Evolutionary conservation across 1,284 basidiomycete species (phyloP).

Genomic region (Neotropicomus parvogracilis): DNA sequence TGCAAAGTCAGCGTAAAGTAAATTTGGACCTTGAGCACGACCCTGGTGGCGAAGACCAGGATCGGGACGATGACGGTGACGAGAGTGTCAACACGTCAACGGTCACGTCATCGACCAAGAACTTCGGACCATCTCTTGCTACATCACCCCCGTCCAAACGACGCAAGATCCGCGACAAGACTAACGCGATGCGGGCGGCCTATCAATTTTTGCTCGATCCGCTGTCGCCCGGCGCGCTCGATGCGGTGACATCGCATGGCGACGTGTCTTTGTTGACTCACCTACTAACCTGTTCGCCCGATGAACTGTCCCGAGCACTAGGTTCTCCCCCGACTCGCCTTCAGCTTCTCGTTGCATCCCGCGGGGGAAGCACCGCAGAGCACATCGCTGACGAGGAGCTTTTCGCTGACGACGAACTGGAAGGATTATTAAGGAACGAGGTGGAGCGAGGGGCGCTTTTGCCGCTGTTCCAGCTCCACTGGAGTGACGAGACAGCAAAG

Average conservation of each 20-base stretch:
- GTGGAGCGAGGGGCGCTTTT: constrained; percentile 35
- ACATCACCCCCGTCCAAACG: constrained; percentile 33
- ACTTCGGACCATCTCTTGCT: background rate
- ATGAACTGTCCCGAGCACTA: constrained; percentile 17
- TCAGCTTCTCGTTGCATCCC: constrained; percentile 50
- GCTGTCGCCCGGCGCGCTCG: constrained; percentile 24
- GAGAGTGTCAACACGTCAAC: constrained; percentile 6
- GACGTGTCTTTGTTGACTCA: constrained; percentile 38
- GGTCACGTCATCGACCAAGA: constrained; percentile 7
- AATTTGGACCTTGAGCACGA: constrained; percentile 39
- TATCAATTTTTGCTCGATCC: constrained; percentile 57
- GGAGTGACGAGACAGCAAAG: constrained; percentile 24
- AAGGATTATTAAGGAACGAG: constrained; percentile 36
- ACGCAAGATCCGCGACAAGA: constrained; percentile 36
- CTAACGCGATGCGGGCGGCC: constrained; percentile 42
- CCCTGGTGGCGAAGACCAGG: constrained; percentile 30
- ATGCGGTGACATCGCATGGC: constrained; percentile 8
- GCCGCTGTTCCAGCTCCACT: constrained; percentile 35
- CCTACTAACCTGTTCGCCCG: constrained; percentile 48
- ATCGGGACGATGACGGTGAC: constrained; percentile 31
- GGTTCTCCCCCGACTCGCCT: constrained; percentile 51
- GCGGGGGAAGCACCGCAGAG: constrained; percentile 42
- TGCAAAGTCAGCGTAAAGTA: constrained; percentile 35
- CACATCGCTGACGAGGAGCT: constrained; percentile 43
- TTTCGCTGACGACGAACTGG: constrained; percentile 43